Conservation (phyloP, 192 early-diverging fungal genomes). For the Entophlyctis luteolus region DNA sequence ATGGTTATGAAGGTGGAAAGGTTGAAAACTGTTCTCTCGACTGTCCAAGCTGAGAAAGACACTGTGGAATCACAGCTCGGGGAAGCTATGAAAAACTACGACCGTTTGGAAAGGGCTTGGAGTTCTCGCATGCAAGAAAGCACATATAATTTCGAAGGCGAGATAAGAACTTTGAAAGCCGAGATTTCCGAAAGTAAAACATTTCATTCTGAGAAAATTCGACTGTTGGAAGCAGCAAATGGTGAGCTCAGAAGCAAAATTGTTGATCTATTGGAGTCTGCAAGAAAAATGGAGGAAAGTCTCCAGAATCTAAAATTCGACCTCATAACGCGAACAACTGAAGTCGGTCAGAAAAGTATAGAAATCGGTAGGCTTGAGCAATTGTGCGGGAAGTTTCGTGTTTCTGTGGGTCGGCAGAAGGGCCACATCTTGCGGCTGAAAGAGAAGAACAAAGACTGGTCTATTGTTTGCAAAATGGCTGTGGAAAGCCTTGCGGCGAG, state of each 20-base stretch:
- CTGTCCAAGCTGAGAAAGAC: background rate
- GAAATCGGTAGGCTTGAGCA: conserved; percentile 1
- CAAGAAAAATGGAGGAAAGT: background rate
- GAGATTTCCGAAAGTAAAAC: no score
- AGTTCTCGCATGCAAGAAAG: background rate
- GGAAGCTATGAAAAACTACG: background rate
- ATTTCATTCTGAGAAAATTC: no score
- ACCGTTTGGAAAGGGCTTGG: background rate
- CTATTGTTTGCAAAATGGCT: conserved; percentile 25
- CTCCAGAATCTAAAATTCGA: background rate
- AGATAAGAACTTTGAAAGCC: background rate
- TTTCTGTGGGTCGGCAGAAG: background rate
- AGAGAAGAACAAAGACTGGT: conserved; percentile 32
- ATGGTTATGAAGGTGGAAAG: background rate
- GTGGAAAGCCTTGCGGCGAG: conserved; percentile 25
- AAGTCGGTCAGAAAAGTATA: background rate
- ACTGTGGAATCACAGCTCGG: background rate
- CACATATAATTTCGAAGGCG: background rate
- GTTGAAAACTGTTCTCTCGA: background rate
- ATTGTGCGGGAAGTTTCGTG: background rate
- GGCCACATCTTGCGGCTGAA: background rate
- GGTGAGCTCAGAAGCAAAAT: background rate
- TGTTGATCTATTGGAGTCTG: background rate
- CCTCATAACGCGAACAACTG: background rate
- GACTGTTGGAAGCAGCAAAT: no score